These are phyloP conservation scores for Populus hybrid DNA, from an alignment of 441 rosid genomes.

Conservation along the genomic window DNA sequence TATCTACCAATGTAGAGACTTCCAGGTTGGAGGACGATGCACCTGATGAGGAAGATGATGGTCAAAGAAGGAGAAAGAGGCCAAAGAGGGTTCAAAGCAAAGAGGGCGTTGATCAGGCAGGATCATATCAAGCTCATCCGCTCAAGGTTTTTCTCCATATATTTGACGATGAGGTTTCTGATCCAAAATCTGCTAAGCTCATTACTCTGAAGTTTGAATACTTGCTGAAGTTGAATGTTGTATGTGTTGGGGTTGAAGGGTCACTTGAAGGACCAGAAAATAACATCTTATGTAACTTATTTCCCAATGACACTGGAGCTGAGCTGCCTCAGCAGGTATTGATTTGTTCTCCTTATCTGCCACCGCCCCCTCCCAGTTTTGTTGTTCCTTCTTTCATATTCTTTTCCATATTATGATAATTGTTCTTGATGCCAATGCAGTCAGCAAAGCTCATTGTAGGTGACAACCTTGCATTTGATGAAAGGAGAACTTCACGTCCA, in stretches of 20 bases:
- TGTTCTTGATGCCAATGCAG: slow-evolving; percentile 43
- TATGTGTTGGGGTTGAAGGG: slow-evolving; percentile 71
- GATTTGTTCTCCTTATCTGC: background rate
- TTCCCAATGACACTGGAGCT: slow-evolving; percentile 74
- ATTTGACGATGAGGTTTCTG: slow-evolving; percentile 57
- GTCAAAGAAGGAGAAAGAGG: slow-evolving; percentile 72
- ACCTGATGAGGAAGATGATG: slow-evolving; percentile 85
- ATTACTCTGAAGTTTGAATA: slow-evolving; percentile 66
- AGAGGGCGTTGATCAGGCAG: slow-evolving; percentile 52
- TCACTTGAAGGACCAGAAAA: slow-evolving; percentile 51
- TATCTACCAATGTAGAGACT: slow-evolving; percentile 50
- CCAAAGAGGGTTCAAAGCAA: slow-evolving; percentile 61
- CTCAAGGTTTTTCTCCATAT: slow-evolving; percentile 61
- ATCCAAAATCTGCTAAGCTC: slow-evolving; percentile 54
- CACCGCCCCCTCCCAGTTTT: background rate
- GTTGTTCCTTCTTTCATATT: background rate
- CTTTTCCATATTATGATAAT: slow-evolving; percentile 15
- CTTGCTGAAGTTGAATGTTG: slow-evolving; percentile 72
- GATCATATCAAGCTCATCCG: slow-evolving; percentile 71
- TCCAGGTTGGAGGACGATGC: slow-evolving; percentile 75
- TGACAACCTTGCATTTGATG: slow-evolving; percentile 47
- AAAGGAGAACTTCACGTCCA: slow-evolving; percentile 68
- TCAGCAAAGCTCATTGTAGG: slow-evolving; percentile 77
- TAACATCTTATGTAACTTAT: slow-evolving; percentile 65
- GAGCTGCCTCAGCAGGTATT: slow-evolving; percentile 93